Evolutionary conservation across 1,139 yeast genomes (phyloP).

Genomic region (Suhomyces wounanorum): DNA sequence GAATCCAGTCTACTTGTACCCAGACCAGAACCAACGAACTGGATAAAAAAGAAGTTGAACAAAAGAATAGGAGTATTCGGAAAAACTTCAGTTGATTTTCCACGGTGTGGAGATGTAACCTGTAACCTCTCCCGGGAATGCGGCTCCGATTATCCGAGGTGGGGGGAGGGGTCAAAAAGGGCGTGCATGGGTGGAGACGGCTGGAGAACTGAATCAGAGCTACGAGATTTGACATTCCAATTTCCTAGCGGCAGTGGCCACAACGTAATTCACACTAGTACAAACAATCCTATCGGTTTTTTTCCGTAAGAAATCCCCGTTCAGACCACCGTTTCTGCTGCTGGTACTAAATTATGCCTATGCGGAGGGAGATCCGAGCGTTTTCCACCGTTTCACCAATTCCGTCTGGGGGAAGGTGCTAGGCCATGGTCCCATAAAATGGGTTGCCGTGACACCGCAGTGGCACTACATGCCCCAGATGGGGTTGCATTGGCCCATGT

Average conservation of each 20-base stretch:
- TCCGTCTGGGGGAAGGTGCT: not conserved
- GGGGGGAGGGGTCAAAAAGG: not conserved
- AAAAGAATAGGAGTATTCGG: conserved; percentile 1
- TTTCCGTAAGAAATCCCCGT: too few relatives aligned
- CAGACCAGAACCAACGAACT: not conserved
- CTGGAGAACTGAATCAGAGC: not conserved
- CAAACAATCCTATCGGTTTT: too few relatives aligned
- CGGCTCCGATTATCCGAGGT: conserved; percentile 13
- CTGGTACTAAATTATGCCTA: too few relatives aligned
- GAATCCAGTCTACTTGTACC: not conserved
- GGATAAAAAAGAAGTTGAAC: not conserved
- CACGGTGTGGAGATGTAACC: conserved; percentile 3
- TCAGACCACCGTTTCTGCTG: too few relatives aligned
- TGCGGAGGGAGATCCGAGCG: too few relatives aligned
- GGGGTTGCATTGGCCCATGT: not conserved
- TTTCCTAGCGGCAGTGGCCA: too few relatives aligned
- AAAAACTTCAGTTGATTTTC: conserved; percentile 4
- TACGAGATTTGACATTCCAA: not conserved
- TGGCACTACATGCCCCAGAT: not conserved
- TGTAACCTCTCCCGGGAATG: conserved; percentile 4
- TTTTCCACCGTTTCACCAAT: not conserved
- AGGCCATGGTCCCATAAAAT: not conserved
- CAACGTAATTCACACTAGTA: too few relatives aligned
- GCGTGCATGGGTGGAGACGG: not conserved
- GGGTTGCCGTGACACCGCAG: conserved; percentile 1